Evolutionary conservation across 2,329 filamentous ascomycete genomes (phyloP), one percentile per base, ranked within the genome.

Genomic region (Botrytis porri): DNA sequence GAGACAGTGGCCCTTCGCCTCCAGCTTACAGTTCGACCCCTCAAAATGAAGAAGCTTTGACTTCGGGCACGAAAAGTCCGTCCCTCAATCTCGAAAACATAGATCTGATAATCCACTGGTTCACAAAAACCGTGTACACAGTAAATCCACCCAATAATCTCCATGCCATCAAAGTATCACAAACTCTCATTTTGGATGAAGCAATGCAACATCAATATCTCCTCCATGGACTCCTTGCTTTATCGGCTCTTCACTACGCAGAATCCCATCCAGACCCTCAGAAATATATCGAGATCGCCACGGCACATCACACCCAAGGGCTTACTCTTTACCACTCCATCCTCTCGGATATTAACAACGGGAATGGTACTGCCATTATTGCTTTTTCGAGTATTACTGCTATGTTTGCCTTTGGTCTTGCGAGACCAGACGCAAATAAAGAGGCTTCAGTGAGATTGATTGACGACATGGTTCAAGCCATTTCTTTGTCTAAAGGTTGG

Each of bases 71-170:
- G 37, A 41, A 63, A n/a, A 43, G 10, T 4, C 35, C 59, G 6
- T 61, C 37, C 25, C 60, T 63, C 14, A 63, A 43, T n/a, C 60
- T 63, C 16, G 60, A 63, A 43, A 63, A 63, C 9, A 7, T 63
- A 63, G 60, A 63, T 39, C 37, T 41, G 5, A 29, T 63, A 9
- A 63, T 63, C 25, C 60, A 63, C n/a, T 63, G 37, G 60, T 63
- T 63, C 60, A 63, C 60, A 18, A 63, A 63, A 63, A 63, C 60
- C 8, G 60, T 63, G 14, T 25, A 63, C n/a, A 63, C 60, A 63
- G 60, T 63, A 14, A 63, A 63, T 41, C 60, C 37, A 29, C 9
- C 60, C 37, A 41, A 39, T 16, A 41, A 41, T 12, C 7, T 18
- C 4, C 14, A 16, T 29, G 37, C 60, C 14, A 10, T 63, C 6